These are phyloP conservation scores for Pyrrhoderma noxium DNA, from an alignment of 1,284 basidiomycete species.

Conservation along the genomic window DNA sequence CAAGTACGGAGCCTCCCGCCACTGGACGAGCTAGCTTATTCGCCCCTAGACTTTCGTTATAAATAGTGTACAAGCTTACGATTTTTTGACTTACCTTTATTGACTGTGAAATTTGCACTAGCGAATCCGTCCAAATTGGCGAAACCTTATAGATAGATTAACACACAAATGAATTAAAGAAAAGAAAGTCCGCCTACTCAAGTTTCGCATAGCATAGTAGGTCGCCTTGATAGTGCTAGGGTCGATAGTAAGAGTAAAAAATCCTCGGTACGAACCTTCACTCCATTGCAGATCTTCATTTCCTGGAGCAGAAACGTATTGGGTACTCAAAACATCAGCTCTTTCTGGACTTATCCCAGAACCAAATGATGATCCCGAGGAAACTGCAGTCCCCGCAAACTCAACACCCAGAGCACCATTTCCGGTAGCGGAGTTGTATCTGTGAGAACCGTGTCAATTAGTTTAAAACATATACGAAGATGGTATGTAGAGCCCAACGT, in stretches of 20 bases:
- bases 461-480: neutral
- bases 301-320: constrained; percentile 30
- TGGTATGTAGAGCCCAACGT: constrained; percentile 26
- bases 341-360: constrained; percentile 32
- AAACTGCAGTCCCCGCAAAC: constrained; percentile 61
- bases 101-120: constrained; percentile 40
- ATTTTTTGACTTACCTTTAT: constrained; percentile 27
- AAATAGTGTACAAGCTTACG: neutral
- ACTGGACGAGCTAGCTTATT: constrained; percentile 52
- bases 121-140: constrained; percentile 45
- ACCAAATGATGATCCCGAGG: constrained; percentile 47
- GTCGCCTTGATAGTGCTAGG: constrained; percentile 42
- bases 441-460: constrained; percentile 16
- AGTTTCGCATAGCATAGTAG: constrained; percentile 54
- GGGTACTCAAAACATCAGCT: constrained; percentile 36
- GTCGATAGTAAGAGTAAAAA: constrained; percentile 49
- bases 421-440: constrained; percentile 49
- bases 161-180: neutral
- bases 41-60: constrained; percentile 27
- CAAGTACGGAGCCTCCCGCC: constrained; percentile 39
- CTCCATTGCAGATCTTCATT: constrained; percentile 59
- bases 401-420: constrained; percentile 54
- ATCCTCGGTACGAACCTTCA: constrained; percentile 56
- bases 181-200: constrained; percentile 30
- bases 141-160: constrained; percentile 24